Evolutionary conservation across 78 protist species (phyloP).

Genomic region (Mastigamoeba balamuthi): DNA sequence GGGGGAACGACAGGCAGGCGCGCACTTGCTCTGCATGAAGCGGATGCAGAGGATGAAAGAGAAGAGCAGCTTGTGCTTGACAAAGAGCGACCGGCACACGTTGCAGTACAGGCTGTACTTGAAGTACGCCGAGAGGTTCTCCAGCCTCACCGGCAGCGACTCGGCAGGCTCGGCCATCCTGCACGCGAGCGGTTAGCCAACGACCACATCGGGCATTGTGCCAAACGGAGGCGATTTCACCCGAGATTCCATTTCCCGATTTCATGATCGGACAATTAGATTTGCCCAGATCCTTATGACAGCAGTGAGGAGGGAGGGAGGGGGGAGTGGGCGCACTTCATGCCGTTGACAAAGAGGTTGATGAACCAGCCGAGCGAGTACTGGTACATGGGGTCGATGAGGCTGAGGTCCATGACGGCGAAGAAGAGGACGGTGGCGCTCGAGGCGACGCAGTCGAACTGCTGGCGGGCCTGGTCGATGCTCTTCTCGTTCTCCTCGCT

Average conservation of each 20-base stretch:
- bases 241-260: too few relatives aligned
- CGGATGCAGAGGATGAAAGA: conserved; percentile 40
- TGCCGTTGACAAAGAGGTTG: conserved; percentile 32
- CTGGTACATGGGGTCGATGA: conserved; percentile 89
- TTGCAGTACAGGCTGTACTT: conserved; percentile 53
- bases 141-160: conserved; percentile 29
- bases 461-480: conserved; percentile 57
- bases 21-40: conserved; percentile 27
- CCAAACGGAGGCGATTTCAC: too few relatives aligned
- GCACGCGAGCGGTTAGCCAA: too few relatives aligned
- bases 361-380: conserved; percentile 80
- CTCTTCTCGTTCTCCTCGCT: conserved; percentile 54
- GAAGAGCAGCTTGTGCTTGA: conserved; percentile 69
- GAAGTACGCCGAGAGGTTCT: conserved; percentile 34
- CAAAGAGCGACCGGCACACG: conserved; percentile 83
- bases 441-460: conserved; percentile 53
- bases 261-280: too few relatives aligned
- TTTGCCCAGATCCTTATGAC: too few relatives aligned
- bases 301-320: too few relatives aligned
- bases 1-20: too few relatives aligned
- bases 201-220: too few relatives aligned
- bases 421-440: conserved; percentile 67
- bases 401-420: conserved; percentile 60
- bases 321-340: too few relatives aligned
- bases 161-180: neutral